Base-by-base conservation (phyloP, 768 basidiomycete genomes). In the Lentinula sp. region DNA sequence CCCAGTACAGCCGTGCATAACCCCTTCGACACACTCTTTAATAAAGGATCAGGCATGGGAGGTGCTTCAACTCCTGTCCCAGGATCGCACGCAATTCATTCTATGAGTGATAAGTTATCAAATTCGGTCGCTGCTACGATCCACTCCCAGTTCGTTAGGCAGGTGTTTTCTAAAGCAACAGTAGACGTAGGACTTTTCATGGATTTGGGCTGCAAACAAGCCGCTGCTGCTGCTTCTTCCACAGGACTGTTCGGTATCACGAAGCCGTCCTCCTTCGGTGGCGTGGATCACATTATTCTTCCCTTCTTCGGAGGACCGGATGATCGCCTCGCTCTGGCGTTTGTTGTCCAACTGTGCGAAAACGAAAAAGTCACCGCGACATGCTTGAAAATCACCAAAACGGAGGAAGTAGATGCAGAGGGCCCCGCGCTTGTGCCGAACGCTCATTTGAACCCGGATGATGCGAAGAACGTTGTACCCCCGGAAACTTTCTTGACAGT, bases 251-350 rank as follows among this genome's bases (percentile, higher is more conserved):
- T 43, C 1, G 42, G 43, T 12, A 15, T 36, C 2, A 20, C n/a
- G 9, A 35, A 41, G 33, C 48, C 33, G 20, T 32, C 57, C 28
- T 32, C 37, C 9, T 35, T 41, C 8, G 50, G 33, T 42, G 59
- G 59, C 1, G 18, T 51, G 16, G 18, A 37, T 49, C 90, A 93
- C 68, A 65, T 98, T 13, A 90, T 93, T 73, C 67, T 97, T 12
- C 91, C 93, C 0, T 98, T 98, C 82, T 91, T 93, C 70, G 96
- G 96, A 23, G 96, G 96, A 0, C 90, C 93, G 0, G 96, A 98
- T 71, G 95, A 97, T 69, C 81, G 96, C 2, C 78, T 94, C 16
- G 92, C 93, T 0, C 75, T 98, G 39, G 85, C 90, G 35, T 85
- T 98, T 65, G 88, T 91, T 23, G 82, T 89, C 13, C 95, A 95